Evolutionary conservation across 2,329 filamentous ascomycete genomes (phyloP), one percentile per base, ranked within the genome.

Genomic region (Talaromyces sp.): DNA sequence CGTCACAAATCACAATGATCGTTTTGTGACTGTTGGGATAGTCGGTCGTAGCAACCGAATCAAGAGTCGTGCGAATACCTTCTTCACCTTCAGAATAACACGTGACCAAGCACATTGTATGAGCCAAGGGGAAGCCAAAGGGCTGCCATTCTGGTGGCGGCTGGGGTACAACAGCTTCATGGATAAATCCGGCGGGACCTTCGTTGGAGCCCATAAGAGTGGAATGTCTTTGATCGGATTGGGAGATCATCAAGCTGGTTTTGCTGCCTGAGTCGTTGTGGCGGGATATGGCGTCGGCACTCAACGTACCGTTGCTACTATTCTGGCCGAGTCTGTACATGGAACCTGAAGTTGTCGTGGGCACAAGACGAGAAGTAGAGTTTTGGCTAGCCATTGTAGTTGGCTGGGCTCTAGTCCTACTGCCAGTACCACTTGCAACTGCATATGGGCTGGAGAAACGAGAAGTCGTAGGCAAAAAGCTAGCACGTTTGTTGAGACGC

Each of bases 11-110:
- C 69, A 97, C 91, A 63, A 99, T 84, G 68, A 99, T 95, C 31
- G 93, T 87, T 79, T 99, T 99, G 84, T 99, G 96, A 75, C 94
- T 98, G 83, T 99, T 99, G 56, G 95, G 95, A 70, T 99, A 99
- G 76, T 99, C 96, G 3, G 95, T 99, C 78, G 91, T 96, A 56
- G 94, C 95, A 73, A 99, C 89, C 0, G 95, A 99, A 78, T 99
- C 93, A 31, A 99, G 81, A 0, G 95, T 99, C 0, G 93, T 96
- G 55, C 95, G 89, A 61, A 99, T 85, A 71, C 94, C 95, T 63
- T 96, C 89, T 66, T 89, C 91, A 67, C 95, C 95, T 80, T 99
- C 95, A 0, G 95, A 99, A 75, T 99, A 99, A 18, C 92, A 92
- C 30, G 96, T 99, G 57, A 99, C 93, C 66, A 99, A 79, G 75